Conservation (phyloP, 2,329 filamentous ascomycete genomes). For the Beauveria sp. region DNA sequence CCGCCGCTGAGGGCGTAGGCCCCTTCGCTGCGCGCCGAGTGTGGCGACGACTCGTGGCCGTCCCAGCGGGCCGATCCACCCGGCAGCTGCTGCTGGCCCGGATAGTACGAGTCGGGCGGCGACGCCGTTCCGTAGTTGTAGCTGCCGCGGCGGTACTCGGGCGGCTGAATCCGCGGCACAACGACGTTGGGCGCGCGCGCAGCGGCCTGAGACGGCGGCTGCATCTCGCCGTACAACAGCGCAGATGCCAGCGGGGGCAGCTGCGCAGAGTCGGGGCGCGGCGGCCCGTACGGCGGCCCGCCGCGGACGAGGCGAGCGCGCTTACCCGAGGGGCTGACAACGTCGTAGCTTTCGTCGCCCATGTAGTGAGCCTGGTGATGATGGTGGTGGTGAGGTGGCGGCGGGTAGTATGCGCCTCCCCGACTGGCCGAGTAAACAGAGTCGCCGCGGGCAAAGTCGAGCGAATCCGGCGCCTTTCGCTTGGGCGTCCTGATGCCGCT, state of each 20-base stretch:
- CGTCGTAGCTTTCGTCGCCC: conserved; percentile 11
- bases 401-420: background rate
- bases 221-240: conserved; percentile 3
- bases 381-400: conserved; percentile 1
- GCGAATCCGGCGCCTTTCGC: conserved; percentile 17
- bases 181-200: conserved; percentile 17
- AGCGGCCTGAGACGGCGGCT: background rate
- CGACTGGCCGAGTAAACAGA: background rate
- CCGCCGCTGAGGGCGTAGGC: conserved; percentile 1
- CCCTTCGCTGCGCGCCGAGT: conserved; percentile 4
- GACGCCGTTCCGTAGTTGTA: background rate
- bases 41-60: conserved; percentile 4
- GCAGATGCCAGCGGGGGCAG: conserved; percentile 6
- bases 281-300: background rate
- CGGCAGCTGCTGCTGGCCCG: background rate
- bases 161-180: conserved; percentile 18
- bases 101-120: conserved; percentile 2
- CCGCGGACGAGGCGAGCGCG: conserved; percentile 15
- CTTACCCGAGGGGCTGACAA: conserved; percentile 18
- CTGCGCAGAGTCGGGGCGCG: conserved; percentile 3
- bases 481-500: conserved; percentile 17
- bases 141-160: conserved; percentile 14
- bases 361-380: background rate
- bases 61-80: background rate
- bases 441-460: conserved; percentile 1